phyloP scores from a whole-genome alignment of 1,284 basidiomycete species.

The Puccinia sorghi region DNA sequence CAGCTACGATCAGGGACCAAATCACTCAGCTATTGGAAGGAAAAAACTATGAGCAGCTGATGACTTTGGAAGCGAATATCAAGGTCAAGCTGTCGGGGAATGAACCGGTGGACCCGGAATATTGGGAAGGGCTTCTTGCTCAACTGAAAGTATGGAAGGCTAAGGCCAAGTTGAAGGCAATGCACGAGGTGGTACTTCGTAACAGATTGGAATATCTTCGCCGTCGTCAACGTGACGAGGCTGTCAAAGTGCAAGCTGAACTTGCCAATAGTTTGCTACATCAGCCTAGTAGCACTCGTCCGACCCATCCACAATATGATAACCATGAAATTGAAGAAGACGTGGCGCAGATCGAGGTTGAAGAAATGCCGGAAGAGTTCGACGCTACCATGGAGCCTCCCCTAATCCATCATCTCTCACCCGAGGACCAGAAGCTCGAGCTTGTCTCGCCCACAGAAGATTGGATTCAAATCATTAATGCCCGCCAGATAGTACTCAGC shows the following conservation, averaged over 20 bases:
- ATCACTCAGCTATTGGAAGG: constrained; percentile 72
- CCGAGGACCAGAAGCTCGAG: constrained; percentile 49
- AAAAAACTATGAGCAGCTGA: constrained; percentile 80
- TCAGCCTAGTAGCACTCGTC: constrained; percentile 57
- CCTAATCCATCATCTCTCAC: constrained; percentile 29
- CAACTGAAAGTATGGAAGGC: constrained; percentile 97
- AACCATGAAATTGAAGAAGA: constrained; percentile 58
- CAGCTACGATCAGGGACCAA: constrained; percentile 76
- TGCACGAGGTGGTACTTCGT: constrained; percentile 93
- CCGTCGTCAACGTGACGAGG: constrained; percentile 91
- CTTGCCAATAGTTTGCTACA: constrained; percentile 75
- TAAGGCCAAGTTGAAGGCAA: constrained; percentile 85
- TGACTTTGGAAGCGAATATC: constrained; percentile 78
- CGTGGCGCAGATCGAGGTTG: constrained; percentile 3
- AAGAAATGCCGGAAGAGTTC: constrained; percentile 48
- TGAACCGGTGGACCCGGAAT: constrained; percentile 94
- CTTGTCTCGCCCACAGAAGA: constrained; percentile 39
- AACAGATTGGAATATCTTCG: constrained; percentile 94
- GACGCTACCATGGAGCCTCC: constrained; percentile 46
- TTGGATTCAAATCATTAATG: constrained; percentile 46
- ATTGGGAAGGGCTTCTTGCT: constrained; percentile 91
- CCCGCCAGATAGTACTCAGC: constrained; percentile 64
- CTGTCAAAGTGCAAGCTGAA: constrained; percentile 85
- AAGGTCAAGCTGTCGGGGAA: constrained; percentile 84
- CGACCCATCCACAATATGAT: constrained; percentile 59